phyloP scores from a whole-genome alignment of 2,329 filamentous ascomycete genomes.

The Aspergillus hiratsukae region DNA sequence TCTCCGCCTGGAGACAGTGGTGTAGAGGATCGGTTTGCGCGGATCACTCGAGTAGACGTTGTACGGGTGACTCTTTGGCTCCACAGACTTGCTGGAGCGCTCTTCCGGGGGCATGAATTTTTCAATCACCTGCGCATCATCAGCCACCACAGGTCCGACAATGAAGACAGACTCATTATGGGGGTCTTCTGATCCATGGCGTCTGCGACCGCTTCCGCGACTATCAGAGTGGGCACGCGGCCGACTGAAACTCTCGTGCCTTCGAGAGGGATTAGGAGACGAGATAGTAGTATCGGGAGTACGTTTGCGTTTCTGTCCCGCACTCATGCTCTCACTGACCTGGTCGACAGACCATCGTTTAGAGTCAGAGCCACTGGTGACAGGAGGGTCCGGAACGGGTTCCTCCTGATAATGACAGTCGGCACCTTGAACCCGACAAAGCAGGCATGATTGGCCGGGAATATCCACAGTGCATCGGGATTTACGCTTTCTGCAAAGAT shows the following conservation, averaged over 20 bases:
- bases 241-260: conserved; percentile 16
- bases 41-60: conserved; percentile 48
- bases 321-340: conserved; percentile 16
- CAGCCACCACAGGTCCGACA: conserved; percentile 56
- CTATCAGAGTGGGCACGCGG: conserved; percentile 24
- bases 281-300: conserved; percentile 24
- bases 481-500: conserved; percentile 57
- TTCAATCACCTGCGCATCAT: conserved; percentile 58
- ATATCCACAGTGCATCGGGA: conserved; percentile 58
- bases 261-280: conserved; percentile 18
- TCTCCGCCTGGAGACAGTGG: conserved; percentile 48
- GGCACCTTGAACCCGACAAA: conserved; percentile 56
- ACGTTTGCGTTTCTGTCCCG: conserved; percentile 36
- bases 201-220: conserved; percentile 28
- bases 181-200: conserved; percentile 31
- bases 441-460: conserved; percentile 49
- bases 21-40: conserved; percentile 44
- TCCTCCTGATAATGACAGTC: conserved; percentile 54
- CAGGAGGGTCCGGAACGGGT: conserved; percentile 20
- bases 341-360: conserved; percentile 26
- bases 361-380: conserved; percentile 22
- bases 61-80: conserved; percentile 44
- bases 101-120: conserved; percentile 49
- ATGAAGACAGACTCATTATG: conserved; percentile 50
- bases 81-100: conserved; percentile 33